These are phyloP conservation scores for Globisporangium middletonii DNA, from an alignment of 352 stramenopile species.

Conservation along the genomic window DNA sequence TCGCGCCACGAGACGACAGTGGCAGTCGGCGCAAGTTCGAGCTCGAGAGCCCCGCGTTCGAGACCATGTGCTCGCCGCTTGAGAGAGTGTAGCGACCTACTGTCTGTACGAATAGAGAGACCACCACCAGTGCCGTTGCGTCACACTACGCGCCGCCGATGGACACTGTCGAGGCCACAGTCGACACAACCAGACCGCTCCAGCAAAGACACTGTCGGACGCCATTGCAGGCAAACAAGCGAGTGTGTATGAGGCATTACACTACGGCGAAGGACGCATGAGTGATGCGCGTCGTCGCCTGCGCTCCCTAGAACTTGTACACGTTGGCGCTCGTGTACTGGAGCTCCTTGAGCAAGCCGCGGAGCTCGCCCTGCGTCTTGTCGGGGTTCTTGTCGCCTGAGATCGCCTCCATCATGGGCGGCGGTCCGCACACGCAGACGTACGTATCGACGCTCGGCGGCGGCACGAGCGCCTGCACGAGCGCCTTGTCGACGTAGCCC, in stretches of 20 bases:
- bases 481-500: slow-evolving; percentile 77
- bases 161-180: no score
- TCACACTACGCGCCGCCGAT: no score
- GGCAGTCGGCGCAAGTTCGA: slow-evolving; percentile 7
- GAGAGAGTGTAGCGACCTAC: not conserved
- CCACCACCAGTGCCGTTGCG: no score
- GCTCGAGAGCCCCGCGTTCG: slow-evolving; percentile 19
- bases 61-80: slow-evolving; percentile 22
- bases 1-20: not conserved
- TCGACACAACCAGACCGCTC: no score
- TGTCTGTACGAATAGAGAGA: no score
- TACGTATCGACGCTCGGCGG: slow-evolving; percentile 67
- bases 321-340: slow-evolving; percentile 73
- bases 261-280: no score
- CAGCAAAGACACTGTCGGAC: no score
- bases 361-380: slow-evolving; percentile 76
- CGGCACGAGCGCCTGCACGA: slow-evolving; percentile 81
- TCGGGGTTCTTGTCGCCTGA: slow-evolving; percentile 86
- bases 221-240: no score
- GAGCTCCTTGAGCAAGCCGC: slow-evolving; percentile 80
- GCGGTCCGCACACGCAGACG: slow-evolving; percentile 86
- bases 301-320: slow-evolving; percentile 69
- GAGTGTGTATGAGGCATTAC: no score
- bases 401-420: slow-evolving; percentile 86
- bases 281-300: not conserved